phyloP scores from a whole-genome alignment of 768 basidiomycete species.

The Pholiota molesta region DNA sequence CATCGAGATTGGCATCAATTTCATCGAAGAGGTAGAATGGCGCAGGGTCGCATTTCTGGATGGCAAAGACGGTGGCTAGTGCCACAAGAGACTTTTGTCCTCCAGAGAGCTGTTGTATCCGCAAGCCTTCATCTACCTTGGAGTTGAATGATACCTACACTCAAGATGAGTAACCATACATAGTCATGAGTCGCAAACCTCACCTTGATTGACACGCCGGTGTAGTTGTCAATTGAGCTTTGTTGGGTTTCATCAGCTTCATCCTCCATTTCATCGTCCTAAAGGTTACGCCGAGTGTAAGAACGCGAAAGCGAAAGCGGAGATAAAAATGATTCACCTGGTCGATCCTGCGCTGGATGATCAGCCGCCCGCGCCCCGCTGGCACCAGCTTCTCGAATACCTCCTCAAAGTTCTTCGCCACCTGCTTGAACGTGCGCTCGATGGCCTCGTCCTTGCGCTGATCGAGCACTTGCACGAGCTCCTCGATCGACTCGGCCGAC shows the following conservation, averaged over 20 bases:
- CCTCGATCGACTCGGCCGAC: constrained; percentile 87
- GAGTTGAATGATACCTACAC: constrained; percentile 96
- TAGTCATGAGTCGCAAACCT: not conserved
- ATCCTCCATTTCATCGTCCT: constrained; percentile 78
- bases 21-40: constrained; percentile 99
- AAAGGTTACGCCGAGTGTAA: not conserved
- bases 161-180: constrained; percentile 2
- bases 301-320: not conserved
- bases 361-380: constrained; percentile 85
- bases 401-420: constrained; percentile 95
- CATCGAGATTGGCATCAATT: constrained; percentile 98
- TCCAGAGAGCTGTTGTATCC: constrained; percentile 96
- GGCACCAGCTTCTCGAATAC: constrained; percentile 97
- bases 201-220: constrained; percentile 95
- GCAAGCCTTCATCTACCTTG: constrained; percentile 93
- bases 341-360: constrained; percentile 91
- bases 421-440: constrained; percentile 97
- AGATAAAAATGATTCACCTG: constrained; percentile 48
- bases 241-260: constrained; percentile 76
- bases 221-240: constrained; percentile 89
- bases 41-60: constrained; percentile 98
- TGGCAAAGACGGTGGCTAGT: constrained; percentile 95
- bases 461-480: constrained; percentile 91
- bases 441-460: constrained; percentile 99
- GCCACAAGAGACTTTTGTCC: constrained; percentile 98